These are phyloP conservation scores for Diplodia sapinea DNA, from an alignment of 2,329 filamentous ascomycete species.

Conservation along the genomic window DNA sequence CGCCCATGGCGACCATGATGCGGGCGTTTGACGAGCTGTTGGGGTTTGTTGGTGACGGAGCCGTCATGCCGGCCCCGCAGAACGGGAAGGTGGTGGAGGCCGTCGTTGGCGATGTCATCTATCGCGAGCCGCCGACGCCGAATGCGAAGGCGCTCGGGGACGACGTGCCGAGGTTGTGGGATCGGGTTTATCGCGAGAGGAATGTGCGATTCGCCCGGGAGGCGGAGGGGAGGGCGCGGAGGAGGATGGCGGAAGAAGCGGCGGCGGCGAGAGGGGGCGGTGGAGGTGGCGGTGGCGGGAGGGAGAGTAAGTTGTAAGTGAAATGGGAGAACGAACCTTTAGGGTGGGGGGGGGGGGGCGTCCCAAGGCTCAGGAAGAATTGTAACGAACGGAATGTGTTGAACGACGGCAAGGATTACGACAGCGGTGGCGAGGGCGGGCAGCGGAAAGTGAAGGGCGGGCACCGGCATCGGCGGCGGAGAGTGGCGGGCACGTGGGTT, in stretches of 20 bases:
- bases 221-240: slow-evolving; percentile 21
- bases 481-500: not conserved
- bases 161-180: slow-evolving; percentile 35
- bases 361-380: not conserved
- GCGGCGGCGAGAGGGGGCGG: not conserved
- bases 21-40: slow-evolving; percentile 39
- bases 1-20: slow-evolving; percentile 44
- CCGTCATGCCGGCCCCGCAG: slow-evolving; percentile 23
- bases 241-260: not conserved
- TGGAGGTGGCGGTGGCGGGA: not conserved
- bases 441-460: not conserved
- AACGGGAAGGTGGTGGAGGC: slow-evolving; percentile 41
- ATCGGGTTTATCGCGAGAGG: slow-evolving; percentile 39
- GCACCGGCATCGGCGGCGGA: not conserved
- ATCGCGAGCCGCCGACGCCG: slow-evolving; percentile 34
- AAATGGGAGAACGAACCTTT: not conserved
- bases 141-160: slow-evolving; percentile 34
- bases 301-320: slow-evolving; percentile 1
- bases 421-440: not conserved
- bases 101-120: slow-evolving; percentile 38
- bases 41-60: slow-evolving; percentile 1
- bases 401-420: not conserved
- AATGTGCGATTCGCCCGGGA: slow-evolving; percentile 36
- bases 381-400: not conserved
- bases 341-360: not conserved